Base-by-base conservation (phyloP, 768 basidiomycete genomes). In the Tricholoma sp. region DNA sequence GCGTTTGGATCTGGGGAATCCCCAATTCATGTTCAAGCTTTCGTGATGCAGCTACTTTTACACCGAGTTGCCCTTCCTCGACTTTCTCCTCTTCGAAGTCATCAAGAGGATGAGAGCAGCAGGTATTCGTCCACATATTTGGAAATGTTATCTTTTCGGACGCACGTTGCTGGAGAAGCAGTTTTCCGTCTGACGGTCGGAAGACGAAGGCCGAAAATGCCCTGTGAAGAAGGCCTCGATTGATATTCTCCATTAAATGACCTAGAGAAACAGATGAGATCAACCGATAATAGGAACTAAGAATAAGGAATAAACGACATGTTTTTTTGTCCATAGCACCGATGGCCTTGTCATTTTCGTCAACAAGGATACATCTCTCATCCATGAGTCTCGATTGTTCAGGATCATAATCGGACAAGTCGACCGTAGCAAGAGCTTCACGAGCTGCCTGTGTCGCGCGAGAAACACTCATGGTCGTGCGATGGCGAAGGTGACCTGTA, bases 91-190 rank as follows among this genome's bases (percentile, higher is more conserved):
- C 81, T 59, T 87, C 88, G 62, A 94, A 91, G 73, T 98, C 97
- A 64, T 91, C 86, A 51, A 99, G 79, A 16, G 96, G 96, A 69
- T 99, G 96, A 21, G 92, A 94, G 75, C 96, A 99, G 71, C 97
- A 99, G 7, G 97, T 98, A 73, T 99, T 99, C 31, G 97, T 99
- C 97, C 97, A 99, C 94, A 98, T 94, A 65, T 91, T 82, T 5
- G 97, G 97, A 76, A 99, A 99, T 6, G 97, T 99, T 68, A 99
- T 99, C 79, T 99, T 99, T 76, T 96, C 94, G n/a, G 86, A 79
- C 18, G 97, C 97, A 35, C 97, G 84, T 71, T 94, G 93, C 70
- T 99, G 97, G 46, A 99, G 81, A 24, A 99, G 79, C 16, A 99
- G 81, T 71, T 88, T 91, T 47, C 97, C 97, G 70, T 98, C 94